Evolutionary conservation across 2,329 filamentous ascomycete species (phyloP).

Genomic region (Fulvia fulva): DNA sequence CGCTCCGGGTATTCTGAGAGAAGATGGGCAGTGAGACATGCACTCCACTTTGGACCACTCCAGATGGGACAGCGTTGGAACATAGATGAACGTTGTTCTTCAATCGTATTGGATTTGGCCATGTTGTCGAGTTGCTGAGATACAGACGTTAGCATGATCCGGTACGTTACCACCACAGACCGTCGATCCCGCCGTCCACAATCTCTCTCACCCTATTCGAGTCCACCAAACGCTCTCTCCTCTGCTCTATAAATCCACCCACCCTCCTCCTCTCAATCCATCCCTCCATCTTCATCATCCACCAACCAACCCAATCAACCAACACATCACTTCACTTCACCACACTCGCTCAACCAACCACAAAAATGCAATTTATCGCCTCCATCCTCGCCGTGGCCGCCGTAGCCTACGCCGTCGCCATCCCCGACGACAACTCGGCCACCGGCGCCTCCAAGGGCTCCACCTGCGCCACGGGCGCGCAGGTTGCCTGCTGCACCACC

Average conservation of each 20-base stretch:
- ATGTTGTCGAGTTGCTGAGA: too few relatives aligned
- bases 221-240: neutral
- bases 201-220: neutral
- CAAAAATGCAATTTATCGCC: conserved; percentile 22
- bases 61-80: too few relatives aligned
- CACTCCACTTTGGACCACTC: too few relatives aligned
- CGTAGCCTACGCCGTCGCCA: conserved; percentile 8
- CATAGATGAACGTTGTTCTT: too few relatives aligned
- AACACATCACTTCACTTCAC: neutral
- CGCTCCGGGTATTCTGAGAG: too few relatives aligned
- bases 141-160: neutral
- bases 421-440: neutral
- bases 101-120: too few relatives aligned
- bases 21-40: too few relatives aligned
- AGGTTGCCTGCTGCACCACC: neutral
- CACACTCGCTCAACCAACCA: conserved; percentile 1
- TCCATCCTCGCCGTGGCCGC: conserved; percentile 12
- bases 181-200: neutral
- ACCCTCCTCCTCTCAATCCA: neutral
- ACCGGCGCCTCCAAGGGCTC: neutral
- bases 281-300: neutral
- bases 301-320: neutral
- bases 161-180: neutral
- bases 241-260: neutral
- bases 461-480: neutral